phyloP scores from a whole-genome alignment of 495 filamentous ascomycete species.

The Penicillium coffeae region DNA sequence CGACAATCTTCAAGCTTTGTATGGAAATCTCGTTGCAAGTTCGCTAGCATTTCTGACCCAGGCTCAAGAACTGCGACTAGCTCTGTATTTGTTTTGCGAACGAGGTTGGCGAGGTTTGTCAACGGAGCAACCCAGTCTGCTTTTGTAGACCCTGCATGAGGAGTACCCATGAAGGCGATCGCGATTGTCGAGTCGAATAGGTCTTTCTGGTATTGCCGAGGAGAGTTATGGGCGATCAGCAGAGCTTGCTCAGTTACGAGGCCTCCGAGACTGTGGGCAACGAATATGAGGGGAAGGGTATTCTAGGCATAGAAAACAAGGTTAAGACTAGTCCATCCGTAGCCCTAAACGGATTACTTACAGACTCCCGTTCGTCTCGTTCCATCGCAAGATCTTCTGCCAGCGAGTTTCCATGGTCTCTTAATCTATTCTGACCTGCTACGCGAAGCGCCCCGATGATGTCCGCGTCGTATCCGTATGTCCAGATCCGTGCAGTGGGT shows the following conservation, averaged over 20 bases:
- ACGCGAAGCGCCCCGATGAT: constrained; percentile 1
- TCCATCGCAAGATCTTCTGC: constrained; percentile 2
- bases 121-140: not conserved
- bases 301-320: not conserved
- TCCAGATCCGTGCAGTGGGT: constrained; percentile 1
- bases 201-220: not conserved
- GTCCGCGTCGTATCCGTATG: constrained; percentile 6
- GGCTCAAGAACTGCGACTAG: constrained; percentile 1
- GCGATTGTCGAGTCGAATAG: not conserved
- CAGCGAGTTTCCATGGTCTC: constrained; percentile 5
- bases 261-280: constrained; percentile 4
- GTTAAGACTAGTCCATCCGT: no score
- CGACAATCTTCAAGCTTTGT: constrained; percentile 1
- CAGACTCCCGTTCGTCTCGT: not conserved
- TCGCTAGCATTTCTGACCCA: constrained; percentile 5
- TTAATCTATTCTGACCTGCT: constrained; percentile 2
- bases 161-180: constrained; percentile 3
- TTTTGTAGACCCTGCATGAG: constrained; percentile 1
- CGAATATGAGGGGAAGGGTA: constrained; percentile 1
- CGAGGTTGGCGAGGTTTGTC: not conserved
- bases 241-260: constrained; percentile 5
- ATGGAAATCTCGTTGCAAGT: constrained; percentile 6
- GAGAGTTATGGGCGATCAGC: not conserved
- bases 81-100: not conserved
- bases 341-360: no score